Percentiles rank a stretch among this genome's conserved stretches.
Conservation (phyloP, 1,284 basidiomycete genomes). For the Meira nashicola region DNA sequence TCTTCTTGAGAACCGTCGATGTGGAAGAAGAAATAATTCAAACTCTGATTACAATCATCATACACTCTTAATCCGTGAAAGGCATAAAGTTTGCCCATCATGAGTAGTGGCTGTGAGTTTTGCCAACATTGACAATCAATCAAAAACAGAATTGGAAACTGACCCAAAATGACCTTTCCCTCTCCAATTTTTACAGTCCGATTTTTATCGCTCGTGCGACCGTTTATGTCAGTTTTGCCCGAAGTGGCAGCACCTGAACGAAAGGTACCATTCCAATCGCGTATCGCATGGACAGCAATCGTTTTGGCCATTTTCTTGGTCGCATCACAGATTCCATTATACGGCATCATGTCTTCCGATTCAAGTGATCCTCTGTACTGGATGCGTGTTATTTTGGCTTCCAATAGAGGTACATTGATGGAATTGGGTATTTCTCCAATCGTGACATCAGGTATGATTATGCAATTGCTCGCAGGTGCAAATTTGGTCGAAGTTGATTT, state of each 20-base stretch:
- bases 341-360: conserved; percentile 53
- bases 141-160: neutral
- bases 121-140: conserved; percentile 13
- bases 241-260: conserved; percentile 52
- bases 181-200: conserved; percentile 31
- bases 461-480: conserved; percentile 95
- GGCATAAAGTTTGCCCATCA: neutral
- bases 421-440: conserved; percentile 97
- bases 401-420: conserved; percentile 97
- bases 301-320: conserved; percentile 52
- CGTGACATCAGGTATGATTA: conserved; percentile 94
- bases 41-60: too few species aligned
- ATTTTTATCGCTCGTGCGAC: conserved; percentile 51
- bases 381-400: conserved; percentile 98
- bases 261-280: conserved; percentile 51
- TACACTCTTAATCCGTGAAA: neutral
- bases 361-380: conserved; percentile 85
- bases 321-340: conserved; percentile 51
- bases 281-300: conserved; percentile 52
- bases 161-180: neutral
- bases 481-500: conserved; percentile 98
- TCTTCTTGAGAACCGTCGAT: too few species aligned
- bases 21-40: too few species aligned
- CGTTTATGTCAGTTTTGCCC: conserved; percentile 52
- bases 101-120: conserved; percentile 11